Evolutionary conservation across 345 rosid genomes (phyloP), one percentile per base, ranked within the genome.

Genomic region (Ailanthus altissimus): DNA sequence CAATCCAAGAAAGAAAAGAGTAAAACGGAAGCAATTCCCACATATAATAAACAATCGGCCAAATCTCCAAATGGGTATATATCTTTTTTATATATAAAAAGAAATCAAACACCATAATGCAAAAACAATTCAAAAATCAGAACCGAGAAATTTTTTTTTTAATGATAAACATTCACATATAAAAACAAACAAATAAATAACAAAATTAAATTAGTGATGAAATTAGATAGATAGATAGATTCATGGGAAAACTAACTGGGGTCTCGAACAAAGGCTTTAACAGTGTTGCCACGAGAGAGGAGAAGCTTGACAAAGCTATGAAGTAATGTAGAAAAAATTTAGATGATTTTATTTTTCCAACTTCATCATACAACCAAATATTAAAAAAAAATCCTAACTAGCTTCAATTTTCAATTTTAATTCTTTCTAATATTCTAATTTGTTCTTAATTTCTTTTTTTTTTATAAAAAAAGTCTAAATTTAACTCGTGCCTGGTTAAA

Each of bases 281-380:
- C 92, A 67, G 86, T 85, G 78, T 93, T 90, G 38, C 97, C 94
- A 42, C 92, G 89, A 18, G 75, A 77, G 61, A 93, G 98, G 25
- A 93, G 97, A 81, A 91, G 86, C 88, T 91, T 89, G 45, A 93
- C 98, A n/a, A 25, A 93, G 82, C 94, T 94, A 91, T 14, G 97
- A 89, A 42, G 98, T 93, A 46, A 93, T 91, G 91, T 91, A 93
- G n/a, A n/a, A n/a, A n/a, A n/a, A n/a, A n/a, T n/a, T n/a, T n/a
- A n/a, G n/a, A n/a, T n/a, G n/a, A n/a, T n/a, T n/a, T n/a, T n/a
- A n/a, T n/a, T n/a, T n/a, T n/a, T n/a, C n/a, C n/a, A n/a, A n/a
- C n/a, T n/a, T n/a, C n/a, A n/a, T n/a, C n/a, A n/a, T n/a, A n/a
- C n/a, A n/a, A n/a, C n/a, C n/a, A n/a, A n/a, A n/a, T n/a, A n/a